Conservation (phyloP, 176 grass and related monocot genomes). For the Aechmea fasciata region DNA sequence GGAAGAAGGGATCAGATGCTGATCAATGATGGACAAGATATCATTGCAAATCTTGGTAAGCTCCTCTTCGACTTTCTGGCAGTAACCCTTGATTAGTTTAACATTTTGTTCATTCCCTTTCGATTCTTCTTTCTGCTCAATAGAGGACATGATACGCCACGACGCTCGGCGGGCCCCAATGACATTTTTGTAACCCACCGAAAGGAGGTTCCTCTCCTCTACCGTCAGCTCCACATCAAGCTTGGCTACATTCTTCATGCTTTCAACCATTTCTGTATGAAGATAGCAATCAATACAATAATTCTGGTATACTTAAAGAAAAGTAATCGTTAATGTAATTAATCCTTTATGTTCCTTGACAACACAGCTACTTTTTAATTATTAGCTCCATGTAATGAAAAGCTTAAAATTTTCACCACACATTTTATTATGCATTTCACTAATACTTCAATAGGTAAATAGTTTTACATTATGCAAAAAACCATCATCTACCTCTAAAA, state of each 20-base stretch:
- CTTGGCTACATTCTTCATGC: constrained; percentile 29
- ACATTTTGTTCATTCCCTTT: constrained; percentile 23
- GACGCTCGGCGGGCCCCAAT: constrained; percentile 22
- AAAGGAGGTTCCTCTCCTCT: constrained; percentile 36
- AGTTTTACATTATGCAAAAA: no score
- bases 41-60: constrained; percentile 29
- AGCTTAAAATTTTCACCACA: no score
- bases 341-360: not conserved
- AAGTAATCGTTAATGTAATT: not conserved
- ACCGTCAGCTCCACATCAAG: constrained; percentile 25
- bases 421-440: no score
- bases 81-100: constrained; percentile 16
- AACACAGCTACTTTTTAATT: not conserved
- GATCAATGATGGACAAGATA: constrained; percentile 24
- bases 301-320: not conserved
- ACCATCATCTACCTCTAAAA: no score
- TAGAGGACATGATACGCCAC: constrained; percentile 27
- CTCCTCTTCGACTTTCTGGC: constrained; percentile 26
- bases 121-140: constrained; percentile 29
- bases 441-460: no score
- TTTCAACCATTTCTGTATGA: constrained; percentile 31
- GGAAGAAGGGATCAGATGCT: constrained; percentile 21
- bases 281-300: not conserved
- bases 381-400: no score
- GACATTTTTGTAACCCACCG: constrained; percentile 31